Evolutionary conservation across 495 filamentous ascomycete genomes (phyloP), one percentile per base, ranked within the genome.

Genomic region (Cladorrhinum samala): DNA sequence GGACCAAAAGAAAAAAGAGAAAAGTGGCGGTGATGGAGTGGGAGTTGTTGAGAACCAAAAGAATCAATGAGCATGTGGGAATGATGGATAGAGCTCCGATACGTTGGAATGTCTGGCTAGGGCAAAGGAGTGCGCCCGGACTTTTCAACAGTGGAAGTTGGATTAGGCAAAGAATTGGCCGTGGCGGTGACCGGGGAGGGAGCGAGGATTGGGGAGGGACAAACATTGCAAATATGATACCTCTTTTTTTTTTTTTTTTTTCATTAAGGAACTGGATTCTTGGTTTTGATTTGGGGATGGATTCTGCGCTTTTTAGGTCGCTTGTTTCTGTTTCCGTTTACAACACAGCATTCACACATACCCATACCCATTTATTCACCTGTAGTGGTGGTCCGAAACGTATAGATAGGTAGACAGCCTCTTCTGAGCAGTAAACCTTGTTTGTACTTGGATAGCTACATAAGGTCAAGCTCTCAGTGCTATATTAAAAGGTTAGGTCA

Each of bases 201-300:
- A 23, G 42, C 9, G 16, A 45, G 5, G 16, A 8, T 27, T 27
- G 14, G 24, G n/a, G 24, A 13, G 21, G 39, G 44, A 9, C 11
- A 24, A 14, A 16, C 23, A 16, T 33, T 18, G 16, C 24, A 25
- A 47, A 47, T 33, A 27, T 47, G 45, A 47, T 47, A 47, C 45
- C 45, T 47, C 45, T 30, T 47, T 30, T 47, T 46, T 21, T 46
- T 46, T 23, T 46, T 11, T 27, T 46, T 46, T 30, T 33, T 47
- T 47, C 9, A 4, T 41, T 41, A 4, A n/a, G 8, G 21, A 16
- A 14, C 20, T 25, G 24, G 45, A 24, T 18, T 47, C 1, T 33
- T 27, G 9, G 25, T 33, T 33, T 27, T 13, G 44, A 3, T 27
- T 7, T 9, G 19, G 13, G 44, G 2, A 14, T 1, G 6, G 24